phyloP scores from a whole-genome alignment of 1,284 basidiomycete genomes.

The Bondarzewia mesenterica region DNA sequence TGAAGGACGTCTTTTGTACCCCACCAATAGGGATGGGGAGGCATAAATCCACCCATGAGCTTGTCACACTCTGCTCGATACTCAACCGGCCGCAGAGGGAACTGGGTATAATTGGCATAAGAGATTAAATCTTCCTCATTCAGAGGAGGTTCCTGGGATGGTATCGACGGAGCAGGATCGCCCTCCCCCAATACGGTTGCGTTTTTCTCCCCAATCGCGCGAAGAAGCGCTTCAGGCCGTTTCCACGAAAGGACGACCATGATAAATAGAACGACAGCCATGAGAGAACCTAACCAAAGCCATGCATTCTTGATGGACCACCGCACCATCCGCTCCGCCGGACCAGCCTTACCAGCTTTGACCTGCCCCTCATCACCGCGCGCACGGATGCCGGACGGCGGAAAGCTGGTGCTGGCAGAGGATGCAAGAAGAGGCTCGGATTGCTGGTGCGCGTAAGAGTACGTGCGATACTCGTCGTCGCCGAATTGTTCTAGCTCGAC shows the following conservation, averaged over 20 bases:
- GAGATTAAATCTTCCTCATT: slow-evolving; percentile 32
- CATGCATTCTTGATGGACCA: slow-evolving; percentile 20
- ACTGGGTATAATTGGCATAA: slow-evolving; percentile 52
- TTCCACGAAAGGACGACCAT: slow-evolving; percentile 43
- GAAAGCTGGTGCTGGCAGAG: slow-evolving; percentile 33
- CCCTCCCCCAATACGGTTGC: neutral
- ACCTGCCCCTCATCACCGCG: slow-evolving; percentile 28
- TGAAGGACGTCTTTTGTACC: slow-evolving; percentile 42
- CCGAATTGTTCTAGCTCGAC: slow-evolving; percentile 33
- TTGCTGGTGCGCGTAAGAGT: slow-evolving; percentile 31
- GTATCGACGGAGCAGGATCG: slow-evolving; percentile 3
- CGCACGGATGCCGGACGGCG: slow-evolving; percentile 30
- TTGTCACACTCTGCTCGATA: slow-evolving; percentile 50
- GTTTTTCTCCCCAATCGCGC: slow-evolving; percentile 30
- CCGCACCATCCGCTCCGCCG: slow-evolving; percentile 4
- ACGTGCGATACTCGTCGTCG: slow-evolving; percentile 32
- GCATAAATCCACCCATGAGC: slow-evolving; percentile 37
- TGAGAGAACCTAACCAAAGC: slow-evolving; percentile 35
- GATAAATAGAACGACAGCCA: slow-evolving; percentile 43
- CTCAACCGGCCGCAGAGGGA: slow-evolving; percentile 46
- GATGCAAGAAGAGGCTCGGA: slow-evolving; percentile 41
- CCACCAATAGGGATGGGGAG: slow-evolving; percentile 50
- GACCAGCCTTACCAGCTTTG: slow-evolving; percentile 2
- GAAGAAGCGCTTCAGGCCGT: slow-evolving; percentile 37
- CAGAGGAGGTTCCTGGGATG: neutral